Evolutionary conservation across 2,329 filamentous ascomycete genomes (phyloP), one percentile per base, ranked within the genome.

Genomic region (Colletotrichum salicis): DNA sequence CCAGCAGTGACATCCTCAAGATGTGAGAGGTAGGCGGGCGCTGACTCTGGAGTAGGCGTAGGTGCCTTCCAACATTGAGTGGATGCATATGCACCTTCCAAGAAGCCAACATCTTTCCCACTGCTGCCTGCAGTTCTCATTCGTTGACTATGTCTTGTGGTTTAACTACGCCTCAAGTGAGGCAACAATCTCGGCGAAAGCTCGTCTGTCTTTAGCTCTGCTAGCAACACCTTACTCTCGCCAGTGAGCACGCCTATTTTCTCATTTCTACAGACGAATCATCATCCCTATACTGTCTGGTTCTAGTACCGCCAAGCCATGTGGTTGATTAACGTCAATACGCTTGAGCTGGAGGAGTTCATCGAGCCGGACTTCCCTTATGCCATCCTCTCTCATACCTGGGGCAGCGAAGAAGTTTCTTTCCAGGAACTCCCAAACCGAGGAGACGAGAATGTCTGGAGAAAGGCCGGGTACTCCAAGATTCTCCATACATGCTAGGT

Each of bases 381-480:
- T 33, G 75, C 75, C 5, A 75, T 76, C 24, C 72, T 75, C 13
- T 76, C 74, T 0, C 72, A 76, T 56, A 76, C 70, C 2, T 76
- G 73, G 74, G 74, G 59, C 10, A 11, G 56, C 3, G 67, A 64
- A 27, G 70, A 76, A 64, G 66, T 74, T 12, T 45, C 67, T 4
- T 65, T 73, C 19, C 69, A 29, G 12, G 56, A 66, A 29, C 41
- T 64, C 7, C 55, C 12, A 35, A 12, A 1, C 3, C 19, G 31
- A 19, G 15, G 8, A n/a, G 41, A 15, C 3, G 48, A 66, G 1
- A 1, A 13, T 4, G 24, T 60, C 2, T 13, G 3, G 5, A 2
- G 15, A 15, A 63, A 58, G 33, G 6, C 12, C 5, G 52, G 52
- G 8, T 35, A 54, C 24, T 13, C 6, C 52, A 67, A 71, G 29